Evolutionary conservation across 495 filamentous ascomycete species (phyloP).

Genomic region (Trichoderma gamsii): DNA sequence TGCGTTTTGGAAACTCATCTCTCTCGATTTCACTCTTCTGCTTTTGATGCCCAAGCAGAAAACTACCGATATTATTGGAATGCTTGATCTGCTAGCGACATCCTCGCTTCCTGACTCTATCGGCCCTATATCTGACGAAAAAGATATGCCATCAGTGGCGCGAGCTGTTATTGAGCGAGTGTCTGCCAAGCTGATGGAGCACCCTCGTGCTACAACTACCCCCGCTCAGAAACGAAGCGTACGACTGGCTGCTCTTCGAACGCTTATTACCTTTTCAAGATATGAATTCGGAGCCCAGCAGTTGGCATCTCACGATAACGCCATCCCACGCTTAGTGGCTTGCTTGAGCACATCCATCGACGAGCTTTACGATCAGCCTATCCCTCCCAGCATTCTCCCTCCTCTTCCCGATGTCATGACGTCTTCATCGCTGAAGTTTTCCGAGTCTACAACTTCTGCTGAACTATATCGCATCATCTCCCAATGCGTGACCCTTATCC

Average conservation of each 20-base stretch:
- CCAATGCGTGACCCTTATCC: constrained; percentile 31
- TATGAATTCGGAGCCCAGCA: constrained; percentile 35
- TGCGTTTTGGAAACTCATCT: constrained; percentile 41
- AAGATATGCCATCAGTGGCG: constrained; percentile 29
- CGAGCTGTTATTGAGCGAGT: constrained; percentile 36
- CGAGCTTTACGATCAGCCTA: constrained; percentile 32
- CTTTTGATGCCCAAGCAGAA: constrained; percentile 41
- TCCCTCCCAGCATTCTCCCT: constrained; percentile 1
- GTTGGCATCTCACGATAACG: constrained; percentile 33
- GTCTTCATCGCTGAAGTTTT: neutral
- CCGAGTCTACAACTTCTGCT: constrained; percentile 13
- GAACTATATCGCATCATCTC: constrained; percentile 25
- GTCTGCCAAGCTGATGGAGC: constrained; percentile 34
- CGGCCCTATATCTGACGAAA: constrained; percentile 33
- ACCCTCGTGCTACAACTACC: constrained; percentile 32
- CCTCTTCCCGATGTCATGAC: constrained; percentile 4
- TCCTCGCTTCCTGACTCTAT: constrained; percentile 38
- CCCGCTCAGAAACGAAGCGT: constrained; percentile 28
- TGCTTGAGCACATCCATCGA: constrained; percentile 37
- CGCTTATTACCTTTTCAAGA: constrained; percentile 32
- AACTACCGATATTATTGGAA: constrained; percentile 35
- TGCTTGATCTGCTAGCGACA: constrained; percentile 35
- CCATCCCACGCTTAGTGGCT: constrained; percentile 37
- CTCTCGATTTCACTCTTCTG: constrained; percentile 41
- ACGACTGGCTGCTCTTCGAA: constrained; percentile 30